Conservation (phyloP, 768 basidiomycete species). For the Tubosaeta sp. region DNA sequence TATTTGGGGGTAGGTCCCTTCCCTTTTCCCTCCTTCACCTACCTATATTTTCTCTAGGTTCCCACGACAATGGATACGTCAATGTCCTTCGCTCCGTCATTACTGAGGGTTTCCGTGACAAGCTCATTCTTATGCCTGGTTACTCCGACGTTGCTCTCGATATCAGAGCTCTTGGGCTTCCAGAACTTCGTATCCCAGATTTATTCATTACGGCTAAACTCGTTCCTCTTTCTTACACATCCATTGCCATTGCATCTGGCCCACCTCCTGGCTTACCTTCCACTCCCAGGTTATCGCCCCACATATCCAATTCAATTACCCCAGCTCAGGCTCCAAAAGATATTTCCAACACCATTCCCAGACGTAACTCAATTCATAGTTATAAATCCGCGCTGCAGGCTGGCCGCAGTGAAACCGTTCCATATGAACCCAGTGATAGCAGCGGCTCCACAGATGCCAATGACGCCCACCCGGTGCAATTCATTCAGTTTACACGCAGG, state of each 20-base stretch:
- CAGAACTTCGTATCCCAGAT: conserved; percentile 48
- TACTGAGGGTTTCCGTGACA: conserved; percentile 60
- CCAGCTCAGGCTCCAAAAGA: conserved; percentile 7
- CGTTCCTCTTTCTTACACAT: conserved; percentile 23
- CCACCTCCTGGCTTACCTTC: conserved; percentile 25
- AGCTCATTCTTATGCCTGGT: conserved; percentile 60
- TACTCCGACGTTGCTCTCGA: conserved; percentile 59
- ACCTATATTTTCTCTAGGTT: conserved; percentile 38
- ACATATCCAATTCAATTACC: conserved; percentile 11
- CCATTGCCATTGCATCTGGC: conserved; percentile 22
- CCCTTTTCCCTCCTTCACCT: conserved; percentile 1
- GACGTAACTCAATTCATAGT: conserved; percentile 27
- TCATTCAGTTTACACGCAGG: conserved; percentile 24
- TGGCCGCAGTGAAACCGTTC: conserved; percentile 26
- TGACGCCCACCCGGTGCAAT: conserved; percentile 28
- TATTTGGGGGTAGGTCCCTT: conserved; percentile 56
- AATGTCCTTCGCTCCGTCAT: conserved; percentile 58
- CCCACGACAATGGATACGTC: conserved; percentile 72
- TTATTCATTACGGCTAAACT: conserved; percentile 61
- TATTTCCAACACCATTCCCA: conserved; percentile 9
- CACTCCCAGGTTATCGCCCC: conserved; percentile 10
- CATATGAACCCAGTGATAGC: conserved; percentile 42
- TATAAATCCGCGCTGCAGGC: conserved; percentile 42
- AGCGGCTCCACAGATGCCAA: conserved; percentile 45
- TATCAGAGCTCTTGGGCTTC: conserved; percentile 54